These are phyloP conservation scores for Trichoderma erinaceum DNA, from an alignment of 495 filamentous ascomycete species.

Conservation along the genomic window DNA sequence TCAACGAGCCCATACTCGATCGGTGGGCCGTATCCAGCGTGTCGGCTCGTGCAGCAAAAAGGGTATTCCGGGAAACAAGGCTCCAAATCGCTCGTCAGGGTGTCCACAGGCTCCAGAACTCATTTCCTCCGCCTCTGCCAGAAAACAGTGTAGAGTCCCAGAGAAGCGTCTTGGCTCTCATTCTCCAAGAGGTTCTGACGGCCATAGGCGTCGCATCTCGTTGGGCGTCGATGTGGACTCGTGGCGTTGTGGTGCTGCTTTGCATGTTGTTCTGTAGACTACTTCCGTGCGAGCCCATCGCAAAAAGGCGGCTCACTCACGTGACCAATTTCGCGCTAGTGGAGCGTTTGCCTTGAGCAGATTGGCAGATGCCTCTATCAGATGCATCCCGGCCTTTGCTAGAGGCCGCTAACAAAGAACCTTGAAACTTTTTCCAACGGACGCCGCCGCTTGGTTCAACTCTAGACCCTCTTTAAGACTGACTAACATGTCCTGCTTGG, in stretches of 20 bases:
- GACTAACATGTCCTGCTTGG: too few relatives aligned
- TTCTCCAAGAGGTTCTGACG: not conserved
- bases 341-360: not conserved
- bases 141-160: not conserved
- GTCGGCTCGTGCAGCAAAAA: not conserved
- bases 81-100: constrained; percentile 13
- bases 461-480: too few relatives aligned
- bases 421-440: too few relatives aligned
- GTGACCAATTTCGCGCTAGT: not conserved
- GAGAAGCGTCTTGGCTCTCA: not conserved
- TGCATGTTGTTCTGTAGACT: not conserved
- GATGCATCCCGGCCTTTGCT: not conserved
- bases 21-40: not conserved
- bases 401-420: too few relatives aligned
- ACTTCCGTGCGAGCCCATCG: not conserved
- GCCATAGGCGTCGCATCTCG: not conserved
- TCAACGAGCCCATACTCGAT: not conserved
- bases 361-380: not conserved
- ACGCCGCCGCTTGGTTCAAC: too few relatives aligned
- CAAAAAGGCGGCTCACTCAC: not conserved
- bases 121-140: not conserved
- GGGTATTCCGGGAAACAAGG: not conserved
- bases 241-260: constrained; percentile 1
- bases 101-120: not conserved
- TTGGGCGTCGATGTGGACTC: constrained; percentile 5